phyloP scores from a whole-genome alignment of 176 grass and related monocot genomes.

The Calamus simplicifolius region DNA sequence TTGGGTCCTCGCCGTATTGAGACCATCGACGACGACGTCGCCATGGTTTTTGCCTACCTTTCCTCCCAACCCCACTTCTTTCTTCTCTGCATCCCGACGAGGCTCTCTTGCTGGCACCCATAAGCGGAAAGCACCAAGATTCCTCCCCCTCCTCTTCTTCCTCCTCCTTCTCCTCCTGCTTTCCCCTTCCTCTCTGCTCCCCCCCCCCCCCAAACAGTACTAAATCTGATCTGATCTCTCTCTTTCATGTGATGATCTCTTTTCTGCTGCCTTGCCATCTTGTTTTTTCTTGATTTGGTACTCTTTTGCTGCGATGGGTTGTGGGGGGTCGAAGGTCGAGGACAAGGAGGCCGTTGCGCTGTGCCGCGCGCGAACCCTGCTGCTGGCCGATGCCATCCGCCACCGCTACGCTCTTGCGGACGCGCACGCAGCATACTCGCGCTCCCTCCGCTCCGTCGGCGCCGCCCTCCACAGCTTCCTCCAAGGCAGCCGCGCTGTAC shows the following conservation, averaged over 20 bases:
- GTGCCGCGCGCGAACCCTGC: slow-evolving; percentile 44
- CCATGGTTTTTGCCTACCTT: no score
- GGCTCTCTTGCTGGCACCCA: slow-evolving; percentile 4
- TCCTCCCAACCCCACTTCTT: slow-evolving; percentile 12
- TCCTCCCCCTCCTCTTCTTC: slow-evolving; percentile 5
- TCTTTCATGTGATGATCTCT: neutral
- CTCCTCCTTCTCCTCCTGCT: slow-evolving; percentile 31
- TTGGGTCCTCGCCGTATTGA: no score
- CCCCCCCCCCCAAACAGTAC: slow-evolving; percentile 15
- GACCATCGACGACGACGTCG: no score
- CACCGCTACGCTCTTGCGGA: slow-evolving; percentile 77
- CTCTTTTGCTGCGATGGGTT: slow-evolving; percentile 51
- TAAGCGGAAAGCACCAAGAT: no score
- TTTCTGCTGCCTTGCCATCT: neutral
- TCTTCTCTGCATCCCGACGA: slow-evolving; percentile 35
- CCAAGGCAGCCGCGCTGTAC: slow-evolving; percentile 25
- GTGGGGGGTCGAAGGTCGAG: slow-evolving; percentile 66
- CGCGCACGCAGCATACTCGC: slow-evolving; percentile 65
- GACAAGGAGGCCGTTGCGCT: slow-evolving; percentile 61
- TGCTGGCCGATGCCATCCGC: slow-evolving; percentile 59
- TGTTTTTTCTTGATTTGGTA: neutral
- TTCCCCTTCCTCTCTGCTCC: slow-evolving; percentile 9
- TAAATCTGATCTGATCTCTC: slow-evolving; percentile 38
- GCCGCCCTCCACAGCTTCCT: slow-evolving; percentile 49
- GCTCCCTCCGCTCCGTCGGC: slow-evolving; percentile 45